Conservation (phyloP, 495 filamentous ascomycete species). For the Rusavskia elegans region DNA sequence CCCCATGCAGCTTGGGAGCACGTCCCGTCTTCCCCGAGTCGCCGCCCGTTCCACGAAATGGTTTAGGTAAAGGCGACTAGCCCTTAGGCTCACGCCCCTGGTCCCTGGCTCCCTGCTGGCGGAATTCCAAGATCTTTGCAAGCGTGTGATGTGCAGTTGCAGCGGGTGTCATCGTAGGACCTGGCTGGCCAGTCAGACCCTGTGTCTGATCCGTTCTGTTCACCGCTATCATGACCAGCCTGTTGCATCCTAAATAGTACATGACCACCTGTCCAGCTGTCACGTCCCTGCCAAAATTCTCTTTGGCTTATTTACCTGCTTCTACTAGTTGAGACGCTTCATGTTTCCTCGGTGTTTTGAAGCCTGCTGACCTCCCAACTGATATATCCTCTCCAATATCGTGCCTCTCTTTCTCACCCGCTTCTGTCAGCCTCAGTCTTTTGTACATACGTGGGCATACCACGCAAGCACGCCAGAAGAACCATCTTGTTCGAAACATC, state of each 20-base stretch:
- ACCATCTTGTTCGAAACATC: not conserved
- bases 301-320: not conserved
- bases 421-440: not conserved
- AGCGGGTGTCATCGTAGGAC: not conserved
- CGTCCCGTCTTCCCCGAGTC: not conserved
- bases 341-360: not conserved
- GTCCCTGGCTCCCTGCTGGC: not conserved
- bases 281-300: not conserved
- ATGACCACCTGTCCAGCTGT: not conserved
- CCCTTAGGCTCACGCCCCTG: not conserved
- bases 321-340: not conserved
- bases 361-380: not conserved
- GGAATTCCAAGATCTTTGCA: not conserved
- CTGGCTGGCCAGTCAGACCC: not conserved
- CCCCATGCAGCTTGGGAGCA: not conserved
- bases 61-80: not conserved
- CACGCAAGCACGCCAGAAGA: too few relatives aligned
- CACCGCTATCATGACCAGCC: not conserved
- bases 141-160: not conserved
- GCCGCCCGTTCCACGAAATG: not conserved
- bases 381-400: not conserved
- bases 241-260: not conserved
- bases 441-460: not conserved
- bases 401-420: not conserved
- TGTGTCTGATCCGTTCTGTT: not conserved